Conservation (phyloP, 768 basidiomycete genomes). For the Pseudohyphozyma bogoriensis region DNA sequence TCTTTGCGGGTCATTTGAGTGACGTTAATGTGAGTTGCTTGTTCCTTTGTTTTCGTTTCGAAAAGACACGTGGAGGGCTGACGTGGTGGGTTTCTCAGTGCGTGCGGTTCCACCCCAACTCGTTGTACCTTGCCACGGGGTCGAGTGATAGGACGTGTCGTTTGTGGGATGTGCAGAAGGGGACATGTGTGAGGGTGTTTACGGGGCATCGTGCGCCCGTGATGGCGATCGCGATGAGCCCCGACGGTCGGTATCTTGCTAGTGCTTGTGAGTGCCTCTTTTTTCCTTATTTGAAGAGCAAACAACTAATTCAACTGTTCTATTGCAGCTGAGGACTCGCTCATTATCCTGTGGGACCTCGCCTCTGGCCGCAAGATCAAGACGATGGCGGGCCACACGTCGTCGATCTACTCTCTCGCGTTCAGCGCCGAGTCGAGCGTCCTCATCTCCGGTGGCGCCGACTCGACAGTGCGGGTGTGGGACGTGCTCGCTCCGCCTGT, state of each 20-base stretch:
- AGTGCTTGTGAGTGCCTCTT: constrained; percentile 55
- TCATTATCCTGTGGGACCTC: constrained; percentile 93
- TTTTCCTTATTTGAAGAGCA: not conserved
- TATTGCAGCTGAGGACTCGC: constrained; percentile 70
- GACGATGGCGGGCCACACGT: constrained; percentile 88
- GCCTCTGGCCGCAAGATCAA: constrained; percentile 90
- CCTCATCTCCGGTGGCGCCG: constrained; percentile 80
- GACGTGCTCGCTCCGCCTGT: constrained; percentile 49
- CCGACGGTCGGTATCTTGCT: constrained; percentile 87
- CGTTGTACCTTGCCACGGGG: constrained; percentile 90
- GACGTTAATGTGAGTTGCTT: constrained; percentile 78
- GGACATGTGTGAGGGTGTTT: constrained; percentile 86
- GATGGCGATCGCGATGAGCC: constrained; percentile 74
- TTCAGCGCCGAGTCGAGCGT: constrained; percentile 87
- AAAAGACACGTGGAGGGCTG: not conserved
- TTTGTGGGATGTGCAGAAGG: constrained; percentile 96
- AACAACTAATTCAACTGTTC: too few species aligned
- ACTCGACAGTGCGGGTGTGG: constrained; percentile 98
- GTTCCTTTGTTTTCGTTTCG: not conserved
- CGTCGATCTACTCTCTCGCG: constrained; percentile 76
- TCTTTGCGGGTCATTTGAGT: constrained; percentile 90
- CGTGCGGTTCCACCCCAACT: constrained; percentile 93
- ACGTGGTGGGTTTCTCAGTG: constrained; percentile 49
- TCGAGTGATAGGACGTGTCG: constrained; percentile 94
- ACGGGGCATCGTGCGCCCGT: constrained; percentile 87